Base-by-base conservation (phyloP, 2,329 filamentous ascomycete genomes). In the Didymella pinodella region DNA sequence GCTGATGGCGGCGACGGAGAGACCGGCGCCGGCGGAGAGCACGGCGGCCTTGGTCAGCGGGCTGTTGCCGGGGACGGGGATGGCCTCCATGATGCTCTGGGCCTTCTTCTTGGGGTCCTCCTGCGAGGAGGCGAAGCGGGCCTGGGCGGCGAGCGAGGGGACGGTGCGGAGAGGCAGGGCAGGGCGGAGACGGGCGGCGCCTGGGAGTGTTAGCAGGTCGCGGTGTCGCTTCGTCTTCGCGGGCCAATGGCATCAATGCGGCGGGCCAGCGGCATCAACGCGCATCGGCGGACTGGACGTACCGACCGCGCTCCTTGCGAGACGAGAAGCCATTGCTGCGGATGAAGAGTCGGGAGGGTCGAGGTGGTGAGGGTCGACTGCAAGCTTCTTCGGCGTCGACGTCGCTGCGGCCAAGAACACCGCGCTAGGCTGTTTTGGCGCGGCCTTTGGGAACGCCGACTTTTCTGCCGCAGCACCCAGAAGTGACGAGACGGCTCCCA, bases 91-190 rank as follows among this genome's bases (percentile, higher is more conserved):
- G 81, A 99, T 91, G 67, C 93, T 96, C 84, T 96, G 91, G 61
- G 95, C 95, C 88, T 96, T 97, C 84, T 91, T 91, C 86, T 97
- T 93, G 78, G 96, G 94, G 75, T 97, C 92, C 81, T 95, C 88
- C 72, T 88, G 81, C 64, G 93, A 92, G 77, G 92, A 93, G 74
- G 86, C 83, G 78, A 87, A 85, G 78, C 92, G 90, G 76, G 90
- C 78, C 74, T 88, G 85, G 70, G 88, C 84, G 78, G 86, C 85
- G 82, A 94, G 80, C 78, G 91, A 88, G 80, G 92, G 90, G 76
- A 93, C 81, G 77, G 86, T 82, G 80, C 90, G 89, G 82, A 88
- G 82, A 82, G 89, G 85, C 80, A 96, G 83, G 78, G 88, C 86
- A 72, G 82, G 81, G 62, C 94, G 92, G 82, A 96, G 88, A 85